Evolutionary conservation across 78 protist genomes (phyloP), one percentile per base, ranked within the genome.

Genomic region (Monocercomonoides exilis): DNA sequence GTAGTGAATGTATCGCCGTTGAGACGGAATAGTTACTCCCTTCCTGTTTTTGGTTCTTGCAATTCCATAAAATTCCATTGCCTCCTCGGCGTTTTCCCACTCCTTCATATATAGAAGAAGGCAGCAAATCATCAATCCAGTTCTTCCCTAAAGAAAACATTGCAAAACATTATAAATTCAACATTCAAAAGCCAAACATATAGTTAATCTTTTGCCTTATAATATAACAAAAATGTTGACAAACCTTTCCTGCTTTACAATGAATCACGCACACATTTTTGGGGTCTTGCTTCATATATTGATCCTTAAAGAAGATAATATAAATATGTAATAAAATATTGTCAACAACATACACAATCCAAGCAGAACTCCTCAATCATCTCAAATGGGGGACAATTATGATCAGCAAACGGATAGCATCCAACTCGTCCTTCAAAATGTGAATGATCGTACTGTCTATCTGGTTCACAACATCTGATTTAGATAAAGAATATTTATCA

Each of bases 171-270:
- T 11, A 21, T 11, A 54, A 21, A 21, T 11, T 11, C 38, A 54
- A 21, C 38, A 21, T 32, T 11, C 38, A 21, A 21, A 21, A 54
- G 70, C 38, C 38, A 54, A 21, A 21, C 38, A 54, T 11, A 54
- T 54, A 21, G 70, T 11, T 11, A 21, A 54, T 54, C 70, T 54
- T 21, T 32, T 11, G 38, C 70, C 38, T 32, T 54, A 21, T 32
- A 32, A 11, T 11, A 54, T 54, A 54, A 21, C 38, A 54, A 32
- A 21, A 21, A 21, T 11, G 38, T 32, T 32, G 70, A 54, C 70
- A 54, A 21, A 4, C 89, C 44, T 87, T 87, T n/a, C 89, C 89
- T 33, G 89, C 89, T 41, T 87, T 87, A 35, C 89, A 87, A 54
- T 87, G 89, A 43, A 87, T 4, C 1, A 54, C 89, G 2, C 41